A percentile compares a stretch with the other conserved stretches of the same genome.
phyloP scores from a whole-genome alignment of 441 rosid genomes.

The Erodium moschatum region DNA sequence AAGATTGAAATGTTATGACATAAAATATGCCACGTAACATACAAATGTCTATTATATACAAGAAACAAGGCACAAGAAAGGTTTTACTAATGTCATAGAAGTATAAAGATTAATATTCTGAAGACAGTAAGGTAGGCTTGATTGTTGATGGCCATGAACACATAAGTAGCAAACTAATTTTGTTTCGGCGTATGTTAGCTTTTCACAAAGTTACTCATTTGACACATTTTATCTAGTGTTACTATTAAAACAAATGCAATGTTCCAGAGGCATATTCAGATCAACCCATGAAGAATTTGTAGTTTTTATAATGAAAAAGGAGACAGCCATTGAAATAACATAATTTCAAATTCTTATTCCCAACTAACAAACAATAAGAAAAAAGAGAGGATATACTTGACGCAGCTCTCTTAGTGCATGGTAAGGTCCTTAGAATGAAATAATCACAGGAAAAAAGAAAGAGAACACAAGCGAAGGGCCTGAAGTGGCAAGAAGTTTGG shows the following conservation, averaged over 20 bases:
- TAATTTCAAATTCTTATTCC: not conserved
- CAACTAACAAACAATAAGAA: not conserved
- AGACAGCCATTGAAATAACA: not conserved
- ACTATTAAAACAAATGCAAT: not conserved
- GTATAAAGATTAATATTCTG: not conserved
- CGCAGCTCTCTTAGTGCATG: not conserved
- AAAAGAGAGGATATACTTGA: not conserved
- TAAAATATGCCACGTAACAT: not conserved
- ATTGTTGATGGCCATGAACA: not conserved
- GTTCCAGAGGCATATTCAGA: not conserved
- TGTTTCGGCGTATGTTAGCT: slow-evolving; percentile 1
- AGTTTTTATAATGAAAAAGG: not conserved
- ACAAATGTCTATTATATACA: not conserved
- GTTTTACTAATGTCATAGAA: not conserved
- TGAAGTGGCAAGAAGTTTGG: not conserved
- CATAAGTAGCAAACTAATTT: not conserved
- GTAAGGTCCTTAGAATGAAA: slow-evolving; percentile 1
- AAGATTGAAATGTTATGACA: slow-evolving; percentile 7
- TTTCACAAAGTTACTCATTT: not conserved
- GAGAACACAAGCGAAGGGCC: not conserved
- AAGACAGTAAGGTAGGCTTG: not conserved
- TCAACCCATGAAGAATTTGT: slow-evolving; percentile 1
- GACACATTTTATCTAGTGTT: not conserved
- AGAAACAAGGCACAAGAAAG: not conserved
- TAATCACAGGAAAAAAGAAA: not conserved